A percentile compares a stretch with the other conserved stretches of the same genome.
Evolutionary conservation across 805 yeast species (phyloP).

Genomic region (Nakazawaea siamensis): DNA sequence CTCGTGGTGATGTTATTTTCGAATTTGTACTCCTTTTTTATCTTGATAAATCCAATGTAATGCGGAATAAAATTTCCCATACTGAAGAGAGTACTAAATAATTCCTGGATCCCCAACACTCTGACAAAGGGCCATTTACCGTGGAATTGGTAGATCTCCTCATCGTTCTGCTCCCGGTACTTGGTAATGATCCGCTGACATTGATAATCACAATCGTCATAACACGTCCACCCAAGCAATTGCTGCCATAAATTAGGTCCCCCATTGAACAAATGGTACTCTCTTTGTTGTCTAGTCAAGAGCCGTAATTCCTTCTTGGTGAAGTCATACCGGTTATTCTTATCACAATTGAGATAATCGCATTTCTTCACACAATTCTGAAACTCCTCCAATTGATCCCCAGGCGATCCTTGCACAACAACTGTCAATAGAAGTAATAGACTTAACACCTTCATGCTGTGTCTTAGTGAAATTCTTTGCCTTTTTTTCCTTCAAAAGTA

Average conservation of each 20-base stretch:
- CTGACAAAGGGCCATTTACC: conserved; percentile 96
- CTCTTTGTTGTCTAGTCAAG: conserved; percentile 21
- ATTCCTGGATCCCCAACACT: conserved; percentile 74
- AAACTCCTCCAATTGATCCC: conserved; percentile 53
- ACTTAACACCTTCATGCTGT: too few species aligned
- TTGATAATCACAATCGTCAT: conserved; percentile 81
- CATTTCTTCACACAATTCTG: conserved; percentile 49
- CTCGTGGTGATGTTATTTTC: conserved; percentile 17
- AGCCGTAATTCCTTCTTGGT: conserved; percentile 14
- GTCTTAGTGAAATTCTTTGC: too few species aligned
- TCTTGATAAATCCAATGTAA: conserved; percentile 32
- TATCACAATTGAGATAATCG: conserved; percentile 23
- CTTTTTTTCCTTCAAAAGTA: too few species aligned
- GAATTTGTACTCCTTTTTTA: conserved; percentile 17
- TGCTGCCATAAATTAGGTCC: conserved; percentile 34
- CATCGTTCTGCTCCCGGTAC: conserved; percentile 35
- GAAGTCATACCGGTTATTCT: conserved; percentile 19
- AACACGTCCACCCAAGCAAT: conserved; percentile 65
- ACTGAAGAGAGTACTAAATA: conserved; percentile 76
- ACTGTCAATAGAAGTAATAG: too few species aligned
- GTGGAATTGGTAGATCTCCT: conserved; percentile 74
- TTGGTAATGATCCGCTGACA: conserved; percentile 76
- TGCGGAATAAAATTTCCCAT: conserved; percentile 63
- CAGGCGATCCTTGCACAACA: conserved; percentile 51
- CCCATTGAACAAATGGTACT: conserved; percentile 28